These are phyloP conservation scores for Falciphora oryzae DNA, from an alignment of 2,329 filamentous ascomycete species.

Conservation along the genomic window DNA sequence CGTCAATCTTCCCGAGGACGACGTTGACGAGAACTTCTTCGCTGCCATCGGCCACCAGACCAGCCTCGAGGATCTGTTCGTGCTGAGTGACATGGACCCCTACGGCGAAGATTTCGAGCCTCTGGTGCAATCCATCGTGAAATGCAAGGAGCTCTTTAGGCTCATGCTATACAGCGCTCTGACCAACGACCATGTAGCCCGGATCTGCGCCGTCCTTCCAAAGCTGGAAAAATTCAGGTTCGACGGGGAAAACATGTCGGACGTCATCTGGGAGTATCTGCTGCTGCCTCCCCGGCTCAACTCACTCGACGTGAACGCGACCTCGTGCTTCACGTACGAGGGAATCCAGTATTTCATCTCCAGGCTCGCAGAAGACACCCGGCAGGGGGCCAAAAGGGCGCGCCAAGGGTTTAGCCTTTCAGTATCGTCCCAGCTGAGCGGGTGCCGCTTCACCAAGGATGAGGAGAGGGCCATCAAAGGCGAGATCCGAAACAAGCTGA, in stretches of 20 bases:
- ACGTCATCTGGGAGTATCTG: constrained; percentile 32
- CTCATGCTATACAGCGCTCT: constrained; percentile 49
- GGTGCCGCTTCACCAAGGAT: constrained; percentile 18
- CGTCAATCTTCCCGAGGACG: constrained; percentile 34
- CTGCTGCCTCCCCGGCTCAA: constrained; percentile 39
- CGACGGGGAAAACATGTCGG: constrained; percentile 47
- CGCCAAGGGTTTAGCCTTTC: constrained; percentile 26
- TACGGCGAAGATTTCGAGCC: background rate
- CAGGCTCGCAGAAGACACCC: constrained; percentile 23
- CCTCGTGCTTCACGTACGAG: constrained; percentile 47
- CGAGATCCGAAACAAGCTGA: constrained; percentile 20
- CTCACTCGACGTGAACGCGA: constrained; percentile 45
- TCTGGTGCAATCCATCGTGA: constrained; percentile 35
- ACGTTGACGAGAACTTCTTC: constrained; percentile 46
- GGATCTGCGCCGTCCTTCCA: constrained; percentile 37
- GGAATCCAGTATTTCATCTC: constrained; percentile 40
- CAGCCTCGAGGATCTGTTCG: constrained; percentile 29
- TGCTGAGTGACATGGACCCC: constrained; percentile 17
- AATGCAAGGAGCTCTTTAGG: constrained; percentile 43
- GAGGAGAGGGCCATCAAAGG: constrained; percentile 22
- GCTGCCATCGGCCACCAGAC: constrained; percentile 43
- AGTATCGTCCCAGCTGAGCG: constrained; percentile 25
- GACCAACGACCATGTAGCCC: constrained; percentile 39
- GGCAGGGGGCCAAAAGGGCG: background rate
- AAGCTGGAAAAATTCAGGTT: constrained; percentile 52